phyloP scores from a whole-genome alignment of 2,329 filamentous ascomycete genomes.

The Xylaria sp. region DNA sequence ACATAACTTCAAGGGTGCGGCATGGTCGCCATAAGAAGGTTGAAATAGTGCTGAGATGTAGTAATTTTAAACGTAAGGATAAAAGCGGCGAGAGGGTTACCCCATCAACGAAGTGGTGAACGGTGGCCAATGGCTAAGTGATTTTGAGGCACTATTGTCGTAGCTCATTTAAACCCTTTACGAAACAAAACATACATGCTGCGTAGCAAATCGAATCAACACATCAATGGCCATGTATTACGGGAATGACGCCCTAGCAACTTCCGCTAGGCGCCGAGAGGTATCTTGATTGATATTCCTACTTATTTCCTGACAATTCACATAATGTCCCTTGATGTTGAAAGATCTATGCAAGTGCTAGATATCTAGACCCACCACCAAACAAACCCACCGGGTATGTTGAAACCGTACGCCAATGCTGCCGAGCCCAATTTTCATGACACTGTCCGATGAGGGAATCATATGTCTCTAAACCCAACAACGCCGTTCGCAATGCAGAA shows the following conservation, averaged over 20 bases:
- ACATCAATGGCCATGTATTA: neutral
- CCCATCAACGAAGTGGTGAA: too few species aligned
- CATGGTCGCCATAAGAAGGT: too few species aligned
- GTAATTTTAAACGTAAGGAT: too few species aligned
- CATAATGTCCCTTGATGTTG: constrained; percentile 28
- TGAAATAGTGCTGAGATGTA: too few species aligned
- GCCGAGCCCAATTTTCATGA: constrained; percentile 43
- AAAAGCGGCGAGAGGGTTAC: too few species aligned
- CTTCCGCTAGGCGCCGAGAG: constrained; percentile 13
- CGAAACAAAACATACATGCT: too few species aligned
- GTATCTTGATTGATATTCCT: constrained; percentile 25
- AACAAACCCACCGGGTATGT: constrained; percentile 40
- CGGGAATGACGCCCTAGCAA: constrained; percentile 18
- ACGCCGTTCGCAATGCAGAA: constrained; percentile 47
- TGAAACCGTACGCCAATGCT: constrained; percentile 49
- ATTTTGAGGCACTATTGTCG: too few species aligned
- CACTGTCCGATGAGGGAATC: constrained; percentile 47
- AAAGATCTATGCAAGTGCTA: constrained; percentile 31
- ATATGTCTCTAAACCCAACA: constrained; percentile 44
- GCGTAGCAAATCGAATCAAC: neutral
- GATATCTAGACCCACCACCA: constrained; percentile 28
- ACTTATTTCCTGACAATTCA: constrained; percentile 11
- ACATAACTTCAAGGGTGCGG: too few species aligned
- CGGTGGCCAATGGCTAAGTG: too few species aligned
- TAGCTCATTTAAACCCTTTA: too few species aligned